These are phyloP conservation scores for Rhodosporidiobolus sp. DNA, from an alignment of 768 basidiomycete species.

Conservation along the genomic window DNA sequence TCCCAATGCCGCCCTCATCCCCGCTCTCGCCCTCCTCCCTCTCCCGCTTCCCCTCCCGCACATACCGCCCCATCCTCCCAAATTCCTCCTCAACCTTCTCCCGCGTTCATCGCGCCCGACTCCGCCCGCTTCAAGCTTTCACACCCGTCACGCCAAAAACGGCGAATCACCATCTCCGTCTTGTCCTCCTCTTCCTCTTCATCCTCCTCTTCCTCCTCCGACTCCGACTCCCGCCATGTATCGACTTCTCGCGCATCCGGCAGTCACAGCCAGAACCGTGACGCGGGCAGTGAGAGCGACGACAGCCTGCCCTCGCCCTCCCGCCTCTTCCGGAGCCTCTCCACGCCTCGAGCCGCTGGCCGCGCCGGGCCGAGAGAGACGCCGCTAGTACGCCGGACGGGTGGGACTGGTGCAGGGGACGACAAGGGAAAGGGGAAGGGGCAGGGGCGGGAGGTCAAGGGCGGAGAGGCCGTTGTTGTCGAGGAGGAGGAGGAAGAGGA, in stretches of 20 bases:
- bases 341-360: no score
- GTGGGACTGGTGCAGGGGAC: no score
- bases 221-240: no score
- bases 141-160: neutral
- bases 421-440: neutral
- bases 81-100: no score
- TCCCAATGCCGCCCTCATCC: neutral
- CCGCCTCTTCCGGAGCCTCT: no score
- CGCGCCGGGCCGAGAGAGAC: no score
- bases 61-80: no score
- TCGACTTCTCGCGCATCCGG: neutral
- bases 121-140: neutral
- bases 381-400: no score
- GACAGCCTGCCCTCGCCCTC: no score
- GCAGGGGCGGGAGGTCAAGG: neutral
- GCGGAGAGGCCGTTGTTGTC: no score
- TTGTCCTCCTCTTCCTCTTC: neutral
- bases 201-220: neutral
- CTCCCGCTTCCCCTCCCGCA: neutral
- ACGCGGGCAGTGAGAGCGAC: neutral
- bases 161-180: conserved; percentile 23
- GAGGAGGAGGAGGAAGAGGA: neutral
- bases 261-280: neutral
- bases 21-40: neutral
- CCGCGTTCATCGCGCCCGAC: no score